Conservation (phyloP, 257 asterid species). For the Solanum phureja region DNA sequence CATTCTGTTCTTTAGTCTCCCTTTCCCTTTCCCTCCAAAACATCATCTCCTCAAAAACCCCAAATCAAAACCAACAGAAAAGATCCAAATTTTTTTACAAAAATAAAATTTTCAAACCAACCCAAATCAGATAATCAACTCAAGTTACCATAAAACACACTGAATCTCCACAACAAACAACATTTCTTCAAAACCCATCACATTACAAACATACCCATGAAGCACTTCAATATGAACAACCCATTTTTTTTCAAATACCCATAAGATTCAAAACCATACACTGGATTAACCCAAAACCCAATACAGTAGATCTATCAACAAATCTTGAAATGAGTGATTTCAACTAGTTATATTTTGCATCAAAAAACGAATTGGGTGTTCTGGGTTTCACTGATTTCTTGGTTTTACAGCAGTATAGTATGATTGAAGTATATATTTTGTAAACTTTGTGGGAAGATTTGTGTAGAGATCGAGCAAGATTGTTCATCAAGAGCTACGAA, state of each 20-base stretch:
- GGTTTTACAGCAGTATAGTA: not conserved
- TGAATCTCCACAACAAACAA: slow-evolving; percentile 4
- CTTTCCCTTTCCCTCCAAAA: slow-evolving; percentile 85
- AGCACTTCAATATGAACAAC: not conserved
- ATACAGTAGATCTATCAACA: not conserved
- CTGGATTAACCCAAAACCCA: not conserved
- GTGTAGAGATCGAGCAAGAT: not conserved
- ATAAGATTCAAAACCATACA: not conserved
- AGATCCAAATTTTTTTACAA: not conserved
- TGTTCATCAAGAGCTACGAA: not conserved
- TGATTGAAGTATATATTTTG: not conserved
- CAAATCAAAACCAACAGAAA: not conserved
- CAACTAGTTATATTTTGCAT: not conserved
- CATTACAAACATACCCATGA: not conserved
- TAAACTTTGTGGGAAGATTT: not conserved
- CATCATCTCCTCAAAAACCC: slow-evolving; percentile 27
- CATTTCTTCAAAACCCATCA: not conserved
- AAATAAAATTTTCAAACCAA: not conserved
- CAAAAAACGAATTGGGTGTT: not conserved
- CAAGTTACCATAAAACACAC: slow-evolving; percentile 16
- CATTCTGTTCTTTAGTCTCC: slow-evolving; percentile 58
- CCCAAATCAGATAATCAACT: slow-evolving; percentile 5
- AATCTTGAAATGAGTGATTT: not conserved
- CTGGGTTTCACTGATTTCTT: not conserved
- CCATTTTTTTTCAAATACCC: not conserved